A percentile compares a stretch with the other conserved stretches of the same genome.
phyloP scores from a whole-genome alignment of 371 early-diverging fungal species.

The Rhizomucor miehei region DNA sequence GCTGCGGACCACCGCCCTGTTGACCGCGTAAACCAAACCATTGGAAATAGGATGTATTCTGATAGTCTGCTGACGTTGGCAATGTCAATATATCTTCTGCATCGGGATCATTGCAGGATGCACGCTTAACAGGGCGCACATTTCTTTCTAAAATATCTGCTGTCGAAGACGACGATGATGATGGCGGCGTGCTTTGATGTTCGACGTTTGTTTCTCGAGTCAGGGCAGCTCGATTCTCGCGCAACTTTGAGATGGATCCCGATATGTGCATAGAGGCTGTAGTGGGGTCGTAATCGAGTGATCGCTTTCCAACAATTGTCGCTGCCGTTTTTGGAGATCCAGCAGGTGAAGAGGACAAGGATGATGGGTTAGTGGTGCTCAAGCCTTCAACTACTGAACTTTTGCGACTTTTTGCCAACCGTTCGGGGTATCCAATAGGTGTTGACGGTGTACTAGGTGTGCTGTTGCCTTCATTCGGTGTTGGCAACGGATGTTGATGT shows the following conservation, averaged over 20 bases:
- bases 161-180: slow-evolving; percentile 7
- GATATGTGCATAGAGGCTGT: slow-evolving; percentile 16
- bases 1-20: slow-evolving; percentile 6
- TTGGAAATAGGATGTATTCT: slow-evolving; percentile 13
- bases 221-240: slow-evolving; percentile 12
- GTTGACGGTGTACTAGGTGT: slow-evolving; percentile 17
- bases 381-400: slow-evolving; percentile 13
- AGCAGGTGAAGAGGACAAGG: slow-evolving; percentile 10
- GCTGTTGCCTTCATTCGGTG: not conserved
- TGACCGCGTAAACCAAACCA: slow-evolving; percentile 9
- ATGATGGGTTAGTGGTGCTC: not conserved
- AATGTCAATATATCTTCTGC: slow-evolving; percentile 14
- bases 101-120: slow-evolving; percentile 14
- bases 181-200: not conserved
- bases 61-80: slow-evolving; percentile 14
- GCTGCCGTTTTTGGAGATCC: slow-evolving; percentile 12
- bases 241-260: slow-evolving; percentile 23
- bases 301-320: slow-evolving; percentile 3
- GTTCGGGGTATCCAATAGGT: slow-evolving; percentile 3
- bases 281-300: not conserved
- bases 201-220: not conserved
- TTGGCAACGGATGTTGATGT: slow-evolving; percentile 6
- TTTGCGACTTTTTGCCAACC: slow-evolving; percentile 12
- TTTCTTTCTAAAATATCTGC: not conserved
- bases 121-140: slow-evolving; percentile 2